These are phyloP conservation scores for Eucommia ulmoides DNA, from an alignment of 257 asterid species.

Conservation along the genomic window DNA sequence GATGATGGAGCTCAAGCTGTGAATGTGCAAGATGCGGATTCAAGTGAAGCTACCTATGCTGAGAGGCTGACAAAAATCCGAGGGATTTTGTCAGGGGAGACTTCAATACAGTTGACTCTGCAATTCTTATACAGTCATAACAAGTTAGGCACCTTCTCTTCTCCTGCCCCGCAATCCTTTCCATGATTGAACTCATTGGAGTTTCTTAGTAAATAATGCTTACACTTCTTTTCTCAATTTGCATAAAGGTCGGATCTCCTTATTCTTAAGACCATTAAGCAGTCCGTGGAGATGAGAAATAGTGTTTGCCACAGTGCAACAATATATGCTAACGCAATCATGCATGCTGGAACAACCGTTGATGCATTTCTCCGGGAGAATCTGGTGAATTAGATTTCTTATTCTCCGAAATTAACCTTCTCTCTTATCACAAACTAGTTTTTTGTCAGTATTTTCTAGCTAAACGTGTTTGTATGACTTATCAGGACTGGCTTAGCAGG, in stretches of 20 bases:
- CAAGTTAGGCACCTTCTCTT: conserved; percentile 40
- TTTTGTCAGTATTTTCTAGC: background rate
- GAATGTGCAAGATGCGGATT: conserved; percentile 23
- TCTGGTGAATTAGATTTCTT: conserved; percentile 33
- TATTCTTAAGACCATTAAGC: conserved; percentile 90
- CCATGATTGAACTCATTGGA: background rate
- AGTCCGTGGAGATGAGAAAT: conserved; percentile 92
- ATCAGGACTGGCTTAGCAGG: conserved; percentile 94
- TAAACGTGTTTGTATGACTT: background rate
- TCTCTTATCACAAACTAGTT: background rate
- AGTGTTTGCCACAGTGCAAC: conserved; percentile 97
- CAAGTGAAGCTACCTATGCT: conserved; percentile 49
- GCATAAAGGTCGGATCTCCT: conserved; percentile 85
- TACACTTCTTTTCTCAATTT: conserved; percentile 9
- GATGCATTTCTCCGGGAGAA: conserved; percentile 94
- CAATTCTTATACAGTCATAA: conserved; percentile 91
- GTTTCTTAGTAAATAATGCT: background rate
- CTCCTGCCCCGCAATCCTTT: background rate
- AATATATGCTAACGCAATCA: conserved; percentile 87
- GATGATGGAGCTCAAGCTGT: conserved; percentile 41
- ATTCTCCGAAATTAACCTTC: background rate
- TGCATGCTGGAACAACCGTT: conserved; percentile 99
- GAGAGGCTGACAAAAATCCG: conserved; percentile 57
- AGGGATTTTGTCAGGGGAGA: conserved; percentile 91
- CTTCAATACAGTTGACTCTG: conserved; percentile 81